These are phyloP conservation scores for Kwoniella newhampshirensis DNA, from an alignment of 768 basidiomycete genomes.

Conservation along the genomic window DNA sequence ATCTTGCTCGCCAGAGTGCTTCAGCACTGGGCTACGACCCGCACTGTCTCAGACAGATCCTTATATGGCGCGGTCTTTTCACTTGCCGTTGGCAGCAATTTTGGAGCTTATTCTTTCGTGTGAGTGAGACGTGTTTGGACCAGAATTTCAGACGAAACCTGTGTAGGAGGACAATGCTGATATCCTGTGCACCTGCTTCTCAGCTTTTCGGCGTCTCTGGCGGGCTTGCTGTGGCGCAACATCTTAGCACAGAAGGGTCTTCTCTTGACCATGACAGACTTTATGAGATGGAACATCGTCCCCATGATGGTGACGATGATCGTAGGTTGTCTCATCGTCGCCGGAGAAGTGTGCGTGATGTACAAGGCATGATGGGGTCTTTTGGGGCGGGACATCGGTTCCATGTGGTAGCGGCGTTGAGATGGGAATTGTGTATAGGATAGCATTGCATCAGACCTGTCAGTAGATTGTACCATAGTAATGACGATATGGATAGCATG, in stretches of 20 bases:
- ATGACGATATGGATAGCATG: no score
- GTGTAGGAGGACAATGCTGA: neutral
- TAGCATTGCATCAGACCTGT: no score
- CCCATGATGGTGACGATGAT: conserved; percentile 67
- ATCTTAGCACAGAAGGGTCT: conserved; percentile 76
- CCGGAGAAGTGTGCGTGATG: conserved; percentile 64
- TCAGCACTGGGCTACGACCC: conserved; percentile 34
- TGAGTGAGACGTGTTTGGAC: conserved; percentile 21
- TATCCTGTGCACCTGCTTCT: neutral
- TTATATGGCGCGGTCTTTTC: conserved; percentile 60
- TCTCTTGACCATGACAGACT: conserved; percentile 62
- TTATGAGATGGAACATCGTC: conserved; percentile 70
- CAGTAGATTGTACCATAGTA: no score
- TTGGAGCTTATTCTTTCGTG: conserved; percentile 85
- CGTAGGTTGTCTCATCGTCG: conserved; percentile 68
- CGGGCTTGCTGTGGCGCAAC: conserved; percentile 77
- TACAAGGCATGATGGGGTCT: conserved; percentile 32
- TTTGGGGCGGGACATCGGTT: no score
- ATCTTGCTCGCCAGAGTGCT: conserved; percentile 82
- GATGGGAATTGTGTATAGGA: no score
- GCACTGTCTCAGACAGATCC: conserved; percentile 35
- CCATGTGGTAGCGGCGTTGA: no score
- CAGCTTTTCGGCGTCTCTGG: conserved; percentile 76
- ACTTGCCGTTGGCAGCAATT: conserved; percentile 81
- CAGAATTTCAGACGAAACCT: neutral